Conservation (phyloP, 1,284 basidiomycete species). For the Apiotrichum brassicae region DNA sequence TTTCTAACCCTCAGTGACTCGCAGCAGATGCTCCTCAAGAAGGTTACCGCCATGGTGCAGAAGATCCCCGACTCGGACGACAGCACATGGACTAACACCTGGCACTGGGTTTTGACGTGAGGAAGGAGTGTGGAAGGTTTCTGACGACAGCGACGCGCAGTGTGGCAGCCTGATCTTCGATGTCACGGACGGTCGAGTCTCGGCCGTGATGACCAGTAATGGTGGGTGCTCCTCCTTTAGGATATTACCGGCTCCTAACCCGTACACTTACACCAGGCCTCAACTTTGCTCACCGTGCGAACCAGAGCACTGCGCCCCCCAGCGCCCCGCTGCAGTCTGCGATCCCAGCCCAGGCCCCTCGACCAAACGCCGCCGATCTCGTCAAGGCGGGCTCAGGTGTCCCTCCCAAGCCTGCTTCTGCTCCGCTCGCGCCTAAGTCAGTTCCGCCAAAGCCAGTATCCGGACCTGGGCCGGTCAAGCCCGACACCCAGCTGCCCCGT, state of each 20-base stretch:
- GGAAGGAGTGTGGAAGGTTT: slow-evolving; percentile 29
- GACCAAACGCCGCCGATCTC: slow-evolving; percentile 15
- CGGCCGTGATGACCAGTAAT: slow-evolving; percentile 84
- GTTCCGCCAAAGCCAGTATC: slow-evolving; percentile 9
- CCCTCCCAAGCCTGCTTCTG: slow-evolving; percentile 40
- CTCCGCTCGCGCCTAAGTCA: slow-evolving; percentile 8
- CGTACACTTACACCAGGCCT: slow-evolving; percentile 58
- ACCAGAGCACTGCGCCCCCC: slow-evolving; percentile 33
- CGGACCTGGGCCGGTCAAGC: background rate
- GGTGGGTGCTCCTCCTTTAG: too few relatives aligned
- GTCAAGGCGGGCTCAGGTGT: slow-evolving; percentile 35
- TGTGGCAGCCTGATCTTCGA: slow-evolving; percentile 84
- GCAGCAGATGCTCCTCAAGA: slow-evolving; percentile 81
- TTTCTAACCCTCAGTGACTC: slow-evolving; percentile 53
- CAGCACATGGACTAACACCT: slow-evolving; percentile 89
- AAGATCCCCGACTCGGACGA: slow-evolving; percentile 53
- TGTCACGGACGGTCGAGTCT: slow-evolving; percentile 83
- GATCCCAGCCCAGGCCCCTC: slow-evolving; percentile 39
- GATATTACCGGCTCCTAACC: background rate
- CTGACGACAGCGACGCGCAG: slow-evolving; percentile 70
- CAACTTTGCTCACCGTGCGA: slow-evolving; percentile 67
- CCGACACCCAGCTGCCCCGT: slow-evolving; percentile 12
- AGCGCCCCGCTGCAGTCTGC: slow-evolving; percentile 33
- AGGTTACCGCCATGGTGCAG: slow-evolving; percentile 71
- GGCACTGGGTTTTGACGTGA: slow-evolving; percentile 84